Evolutionary conservation across 1,284 basidiomycete species (phyloP), one percentile per base, ranked within the genome.

Genomic region (Lentinula novae-zelandiae): DNA sequence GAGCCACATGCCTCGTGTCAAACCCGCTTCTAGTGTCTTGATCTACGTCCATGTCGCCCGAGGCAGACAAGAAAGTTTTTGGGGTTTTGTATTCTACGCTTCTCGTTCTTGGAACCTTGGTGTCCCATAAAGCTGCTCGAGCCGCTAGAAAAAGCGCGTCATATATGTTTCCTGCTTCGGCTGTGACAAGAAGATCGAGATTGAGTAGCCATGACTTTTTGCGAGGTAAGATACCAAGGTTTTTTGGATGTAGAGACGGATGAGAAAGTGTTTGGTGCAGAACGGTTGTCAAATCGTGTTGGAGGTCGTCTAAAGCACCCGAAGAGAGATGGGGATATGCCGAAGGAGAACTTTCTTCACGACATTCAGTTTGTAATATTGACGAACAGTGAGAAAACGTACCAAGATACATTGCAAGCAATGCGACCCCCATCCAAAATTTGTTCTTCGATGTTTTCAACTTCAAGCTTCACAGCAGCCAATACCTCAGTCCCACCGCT

Each of bases 121-220:
- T 89, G 65, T 93, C 90, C 82, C 85, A 90, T 10, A 94, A 71
- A 0, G 90, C 90, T 0, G 88, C 88, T 10, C 87, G 81, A 1
- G 86, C 83, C 0, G 87, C 87, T 74, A 93, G 81, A 73, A 92
- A 91, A 2, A 93, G 71, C 40, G 86, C 86, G 68, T 93, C 92
- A 55, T 84, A 78, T 31, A 89, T 67, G 69, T 92, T 92, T 0
- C 91, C 92, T 5, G 81, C 77, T 63, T 93, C 89, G 0, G 85
- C 76, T 15, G 91, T 78, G 10, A 93, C 79, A 8, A 90, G 76
- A 5, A 86, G 75, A 66, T 93, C 91, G 42, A 94, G 76, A 60
- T 83, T 77, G 7, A 88, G 76, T 4, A 85, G 71, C 91, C 91
- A 93, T 1, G 83, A 75, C 68, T 87, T 91, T 70, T 81, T 82